These are phyloP conservation scores for Psilocybe tampanensis DNA, from an alignment of 768 basidiomycete genomes.

Conservation along the genomic window DNA sequence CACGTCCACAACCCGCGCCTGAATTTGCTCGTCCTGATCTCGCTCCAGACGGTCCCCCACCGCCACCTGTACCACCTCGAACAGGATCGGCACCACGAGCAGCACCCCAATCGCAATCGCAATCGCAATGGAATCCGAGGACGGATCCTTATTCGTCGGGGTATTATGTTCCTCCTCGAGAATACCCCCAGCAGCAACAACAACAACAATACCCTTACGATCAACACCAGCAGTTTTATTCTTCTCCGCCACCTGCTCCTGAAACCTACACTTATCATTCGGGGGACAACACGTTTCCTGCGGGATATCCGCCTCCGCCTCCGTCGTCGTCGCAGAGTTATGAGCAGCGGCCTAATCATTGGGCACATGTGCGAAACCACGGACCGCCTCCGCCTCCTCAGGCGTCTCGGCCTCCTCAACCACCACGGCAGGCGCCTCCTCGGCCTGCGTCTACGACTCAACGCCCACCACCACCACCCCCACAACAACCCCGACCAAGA, in stretches of 20 bases:
- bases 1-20: slow-evolving; percentile 28
- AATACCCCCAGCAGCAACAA: too few relatives aligned
- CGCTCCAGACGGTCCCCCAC: slow-evolving; percentile 42
- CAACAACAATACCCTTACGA: too few relatives aligned
- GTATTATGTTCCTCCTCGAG: too few relatives aligned
- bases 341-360: too few relatives aligned
- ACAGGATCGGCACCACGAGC: too few relatives aligned
- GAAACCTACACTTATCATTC: too few relatives aligned
- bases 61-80: slow-evolving; percentile 32
- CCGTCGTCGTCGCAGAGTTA: slow-evolving; percentile 21
- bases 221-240: too few relatives aligned
- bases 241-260: too few relatives aligned
- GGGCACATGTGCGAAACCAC: slow-evolving; percentile 13
- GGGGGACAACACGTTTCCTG: too few relatives aligned
- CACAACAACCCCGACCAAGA: slow-evolving; percentile 40
- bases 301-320: slow-evolving; percentile 13
- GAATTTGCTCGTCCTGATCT: slow-evolving; percentile 69
- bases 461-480: slow-evolving; percentile 19
- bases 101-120: too few relatives aligned
- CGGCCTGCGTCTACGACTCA: slow-evolving; percentile 25
- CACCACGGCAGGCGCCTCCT: slow-evolving; percentile 8
- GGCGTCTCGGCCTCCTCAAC: slow-evolving; percentile 18
- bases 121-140: too few relatives aligned
- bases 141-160: too few relatives aligned
- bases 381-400: slow-evolving; percentile 11